Base-by-base conservation (phyloP, 768 basidiomycete species). In the Phylloporus sp. region DNA sequence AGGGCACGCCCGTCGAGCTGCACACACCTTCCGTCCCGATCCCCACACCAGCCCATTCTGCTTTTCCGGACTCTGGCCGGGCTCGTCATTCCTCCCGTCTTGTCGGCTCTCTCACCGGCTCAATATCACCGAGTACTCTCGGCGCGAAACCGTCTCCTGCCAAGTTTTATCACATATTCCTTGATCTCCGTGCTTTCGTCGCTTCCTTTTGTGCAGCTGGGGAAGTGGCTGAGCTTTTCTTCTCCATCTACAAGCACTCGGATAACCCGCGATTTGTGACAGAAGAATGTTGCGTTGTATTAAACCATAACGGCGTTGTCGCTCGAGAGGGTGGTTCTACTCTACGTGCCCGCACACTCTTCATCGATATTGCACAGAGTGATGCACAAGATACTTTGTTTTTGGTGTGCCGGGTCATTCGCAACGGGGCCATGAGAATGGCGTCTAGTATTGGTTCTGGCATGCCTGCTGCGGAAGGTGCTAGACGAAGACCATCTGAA, bases 111-210 rank as follows among this genome's bases (percentile, higher is more conserved):
- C 67, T 70, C 22, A 56, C 63, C n/a, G 53, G 62, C 3, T 46
- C 72, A 32, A 32, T 26, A 2, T 32, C 45, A 4, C 16, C 24
- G 12, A 36, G 43, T 35, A 31, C 36, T n/a, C 27, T 24, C 15
- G 34, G 35, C 36, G 32, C 59, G 13, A 78, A 72, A 53, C 71
- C 71, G n/a, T 60, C 75, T 24, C 66, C 79, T 26, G 79, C 80
- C 40, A 87, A 87, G 56, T 94, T 94, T 67, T 94, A 88, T 63
- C 95, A 98, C 60, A 77, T 95, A 47, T 91, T 84, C 65, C 78
- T 98, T 55, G 95, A 98, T 59, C 71, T 97, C 9, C 87, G 91
- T 18, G 93, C 93, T 0, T 94, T 97, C 63, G 87, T 95, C 28
- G 95, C 93, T 15, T 88, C 87, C 6, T 87, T 86, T 2, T 97